Evolutionary conservation across 1,284 basidiomycete species (phyloP).

Genomic region (Lentinula novae-zelandiae): DNA sequence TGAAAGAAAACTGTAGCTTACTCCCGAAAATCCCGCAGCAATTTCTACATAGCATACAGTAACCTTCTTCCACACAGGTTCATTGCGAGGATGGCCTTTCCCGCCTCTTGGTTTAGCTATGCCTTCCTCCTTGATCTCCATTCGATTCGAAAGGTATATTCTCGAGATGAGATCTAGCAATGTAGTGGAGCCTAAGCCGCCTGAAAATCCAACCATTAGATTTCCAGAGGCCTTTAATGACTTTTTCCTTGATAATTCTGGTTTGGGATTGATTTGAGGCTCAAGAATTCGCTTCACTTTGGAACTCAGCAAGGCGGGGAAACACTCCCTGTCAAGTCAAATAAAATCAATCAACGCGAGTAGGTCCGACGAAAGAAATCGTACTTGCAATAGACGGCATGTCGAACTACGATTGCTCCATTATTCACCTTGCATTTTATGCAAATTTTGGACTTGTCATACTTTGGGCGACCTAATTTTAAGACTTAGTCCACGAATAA

Average conservation of each 20-base stretch:
- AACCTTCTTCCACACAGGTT: slow-evolving; percentile 58
- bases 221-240: slow-evolving; percentile 63
- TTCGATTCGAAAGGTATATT: slow-evolving; percentile 49
- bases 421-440: slow-evolving; percentile 63
- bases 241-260: slow-evolving; percentile 45
- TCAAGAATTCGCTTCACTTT: slow-evolving; percentile 69
- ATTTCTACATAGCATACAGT: slow-evolving; percentile 69
- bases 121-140: slow-evolving; percentile 14
- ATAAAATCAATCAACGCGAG: slow-evolving; percentile 1
- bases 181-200: slow-evolving; percentile 69
- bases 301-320: slow-evolving; percentile 53
- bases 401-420: slow-evolving; percentile 70
- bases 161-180: slow-evolving; percentile 65
- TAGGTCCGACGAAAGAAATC: slow-evolving; percentile 20
- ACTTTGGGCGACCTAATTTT: slow-evolving; percentile 52
- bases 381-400: slow-evolving; percentile 82
- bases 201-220: slow-evolving; percentile 65
- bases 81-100: slow-evolving; percentile 61
- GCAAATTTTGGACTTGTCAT: slow-evolving; percentile 61
- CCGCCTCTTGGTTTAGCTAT: slow-evolving; percentile 43
- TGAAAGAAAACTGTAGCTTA: slow-evolving; percentile 29
- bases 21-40: slow-evolving; percentile 56
- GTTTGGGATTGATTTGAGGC: slow-evolving; percentile 53
- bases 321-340: slow-evolving; percentile 52
- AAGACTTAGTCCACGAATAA: background rate